Evolutionary conservation across 768 basidiomycete genomes (phyloP), one percentile per base, ranked within the genome.

Genomic region (Melanogaster broomeanus): DNA sequence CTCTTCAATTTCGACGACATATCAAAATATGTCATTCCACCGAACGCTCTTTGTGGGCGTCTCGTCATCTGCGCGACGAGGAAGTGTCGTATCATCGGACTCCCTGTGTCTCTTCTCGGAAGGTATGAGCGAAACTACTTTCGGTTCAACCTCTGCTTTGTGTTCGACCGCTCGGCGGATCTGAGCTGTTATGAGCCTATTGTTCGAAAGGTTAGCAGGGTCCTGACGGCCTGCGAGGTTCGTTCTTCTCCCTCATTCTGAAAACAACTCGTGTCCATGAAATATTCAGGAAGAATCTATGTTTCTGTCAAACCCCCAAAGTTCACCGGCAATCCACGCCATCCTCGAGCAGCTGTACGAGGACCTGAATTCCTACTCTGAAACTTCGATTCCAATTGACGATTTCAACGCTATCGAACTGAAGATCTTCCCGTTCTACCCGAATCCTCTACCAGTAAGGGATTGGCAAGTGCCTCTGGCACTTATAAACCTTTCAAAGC

Each of bases 401-500:
- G 81, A 82, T 39, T 93, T 93, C 76, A 97, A 95, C 64, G 92
- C 93, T 2, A 88, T 98, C 49, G 95, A 98, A 64, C 71, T 99
- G 58, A 95, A 96, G 68, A 90, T 98, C 39, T 93, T 98, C 55
- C 96, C 97, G 0, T 96, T 94, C 71, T 95, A 95, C 60, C 93
- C 93, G 19, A 98, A 98, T 60, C 96, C 97, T 16, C 88, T 88
- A 0, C 74, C 78, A 4, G 91, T 98, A 12, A 82, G 86, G 56
- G 91, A 97, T 61, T 99, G 97, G 97, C 86, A 90, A 74, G 97
- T 98, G 2, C 97, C 97, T 1, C 75, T 98, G 7, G 84, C 93
- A 2, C 77, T 98, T 6, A 90, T 97, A 52, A 87, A 91, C 61
- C 74, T 98, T 27, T 75, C 81, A 1, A 89, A 84, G 57, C 77